Conservation (phyloP, 1,139 yeast genomes). For the Ogataea hybrid region DNA sequence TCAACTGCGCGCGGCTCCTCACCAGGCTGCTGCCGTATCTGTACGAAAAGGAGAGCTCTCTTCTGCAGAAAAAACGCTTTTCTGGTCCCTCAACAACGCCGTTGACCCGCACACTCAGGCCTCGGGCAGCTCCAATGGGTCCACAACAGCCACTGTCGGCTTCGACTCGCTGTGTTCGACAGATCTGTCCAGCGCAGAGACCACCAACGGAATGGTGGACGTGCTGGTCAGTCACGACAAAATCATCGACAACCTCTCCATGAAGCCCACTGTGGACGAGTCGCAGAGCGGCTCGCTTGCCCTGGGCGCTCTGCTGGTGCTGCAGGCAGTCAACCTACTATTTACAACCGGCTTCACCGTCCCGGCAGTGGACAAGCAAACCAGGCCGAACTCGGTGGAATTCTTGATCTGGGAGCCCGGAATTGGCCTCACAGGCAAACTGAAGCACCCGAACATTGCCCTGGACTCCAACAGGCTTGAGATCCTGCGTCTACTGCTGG, state of each 20-base stretch:
- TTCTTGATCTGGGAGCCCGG: conserved; percentile 73
- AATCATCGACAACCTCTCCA: conserved; percentile 24
- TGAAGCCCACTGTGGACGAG: conserved; percentile 26
- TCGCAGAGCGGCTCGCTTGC: conserved; percentile 30
- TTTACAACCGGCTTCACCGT: conserved; percentile 64
- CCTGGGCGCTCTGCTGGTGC: conserved; percentile 51
- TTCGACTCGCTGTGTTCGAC: conserved; percentile 38
- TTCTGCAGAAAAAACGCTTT: conserved; percentile 37
- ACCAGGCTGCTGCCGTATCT: conserved; percentile 67
- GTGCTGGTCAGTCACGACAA: conserved; percentile 17
- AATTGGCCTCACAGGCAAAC: conserved; percentile 46
- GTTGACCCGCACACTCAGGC: conserved; percentile 15
- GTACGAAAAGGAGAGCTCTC: conserved; percentile 48
- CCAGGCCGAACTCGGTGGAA: conserved; percentile 30
- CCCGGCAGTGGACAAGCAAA: conserved; percentile 23
- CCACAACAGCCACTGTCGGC: conserved; percentile 36
- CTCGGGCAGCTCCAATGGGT: conserved; percentile 15
- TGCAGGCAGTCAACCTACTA: conserved; percentile 48
- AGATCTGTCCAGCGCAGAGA: conserved; percentile 31
- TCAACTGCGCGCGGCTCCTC: conserved; percentile 65
- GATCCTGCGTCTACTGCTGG: conserved; percentile 57
- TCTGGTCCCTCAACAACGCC: conserved; percentile 41
- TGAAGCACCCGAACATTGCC: conserved; percentile 45
- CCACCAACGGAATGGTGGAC: conserved; percentile 29
- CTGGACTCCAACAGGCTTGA: conserved; percentile 69